Evolutionary conservation across 257 asterid genomes (phyloP).

Genomic region (Solanum virginianum): DNA sequence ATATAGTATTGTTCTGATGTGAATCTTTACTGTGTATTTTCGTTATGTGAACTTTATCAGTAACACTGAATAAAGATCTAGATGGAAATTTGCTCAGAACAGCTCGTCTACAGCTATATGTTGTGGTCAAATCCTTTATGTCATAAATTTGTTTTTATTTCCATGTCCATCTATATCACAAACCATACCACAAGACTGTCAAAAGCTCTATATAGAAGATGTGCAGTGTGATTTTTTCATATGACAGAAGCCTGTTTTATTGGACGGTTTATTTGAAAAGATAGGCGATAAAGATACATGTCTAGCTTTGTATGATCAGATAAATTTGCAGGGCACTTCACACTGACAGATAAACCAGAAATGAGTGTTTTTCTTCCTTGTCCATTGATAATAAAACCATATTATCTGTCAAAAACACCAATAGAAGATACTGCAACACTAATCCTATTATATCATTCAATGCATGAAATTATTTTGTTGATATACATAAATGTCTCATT

Average conservation of each 20-base stretch:
- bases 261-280: background rate
- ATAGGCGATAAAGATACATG: background rate
- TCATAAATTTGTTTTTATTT: background rate
- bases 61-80: background rate
- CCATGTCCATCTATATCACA: background rate
- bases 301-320: background rate
- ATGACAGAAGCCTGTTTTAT: background rate
- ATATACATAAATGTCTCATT: background rate
- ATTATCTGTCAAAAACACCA: background rate
- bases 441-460: background rate
- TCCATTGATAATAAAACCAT: background rate
- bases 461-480: background rate
- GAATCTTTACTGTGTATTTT: background rate
- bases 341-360: background rate
- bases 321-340: background rate
- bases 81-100: background rate
- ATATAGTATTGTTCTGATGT: background rate
- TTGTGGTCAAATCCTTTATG: background rate
- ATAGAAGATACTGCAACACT: background rate
- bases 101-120: background rate
- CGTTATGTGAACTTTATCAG: background rate
- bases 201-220: background rate
- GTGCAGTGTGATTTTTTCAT: background rate
- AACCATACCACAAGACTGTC: background rate
- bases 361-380: background rate